Conservation (phyloP, 2,329 filamentous ascomycete species). For the Cercospora sp. region DNA sequence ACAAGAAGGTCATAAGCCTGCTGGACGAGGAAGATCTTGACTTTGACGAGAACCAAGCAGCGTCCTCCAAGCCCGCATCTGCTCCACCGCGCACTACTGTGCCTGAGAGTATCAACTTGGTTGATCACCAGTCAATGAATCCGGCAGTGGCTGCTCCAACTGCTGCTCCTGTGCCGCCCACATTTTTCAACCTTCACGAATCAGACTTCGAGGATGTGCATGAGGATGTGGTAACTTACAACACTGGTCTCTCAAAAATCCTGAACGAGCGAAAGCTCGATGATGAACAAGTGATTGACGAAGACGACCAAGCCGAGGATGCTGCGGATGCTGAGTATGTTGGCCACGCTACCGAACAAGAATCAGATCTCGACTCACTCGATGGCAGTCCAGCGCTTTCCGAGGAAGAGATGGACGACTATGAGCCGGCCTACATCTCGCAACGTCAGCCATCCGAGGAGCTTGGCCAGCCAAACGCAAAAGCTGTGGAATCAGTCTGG, state of each 20-base stretch:
- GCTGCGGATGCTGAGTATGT: conserved; percentile 15
- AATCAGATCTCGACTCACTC: conserved; percentile 6
- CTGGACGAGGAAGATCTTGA: conserved; percentile 23
- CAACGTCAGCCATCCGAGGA: conserved; percentile 23
- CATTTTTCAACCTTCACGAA: conserved; percentile 2
- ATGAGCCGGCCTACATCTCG: conserved; percentile 4
- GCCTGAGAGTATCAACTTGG: conserved; percentile 17
- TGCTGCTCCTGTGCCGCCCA: not conserved
- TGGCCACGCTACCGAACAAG: conserved; percentile 14
- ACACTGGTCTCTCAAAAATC: conserved; percentile 26
- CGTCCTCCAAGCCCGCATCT: not conserved
- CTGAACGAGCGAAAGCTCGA: conserved; percentile 22
- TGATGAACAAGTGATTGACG: conserved; percentile 14
- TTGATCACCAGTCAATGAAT: not conserved
- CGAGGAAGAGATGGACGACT: conserved; percentile 11
- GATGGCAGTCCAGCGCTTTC: conserved; percentile 11
- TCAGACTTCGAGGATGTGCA: conserved; percentile 4
- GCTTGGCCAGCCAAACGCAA: conserved; percentile 10
- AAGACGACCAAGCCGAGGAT: conserved; percentile 14
- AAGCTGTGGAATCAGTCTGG: conserved; percentile 3
- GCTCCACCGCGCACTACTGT: not conserved
- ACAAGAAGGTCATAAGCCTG: conserved; percentile 21
- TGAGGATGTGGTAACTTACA: not conserved
- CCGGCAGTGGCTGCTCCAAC: not conserved
- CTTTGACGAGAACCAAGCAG: conserved; percentile 21